Evolutionary conservation across 2,329 filamentous ascomycete genomes (phyloP).

Genomic region (Xylaria sp.): DNA sequence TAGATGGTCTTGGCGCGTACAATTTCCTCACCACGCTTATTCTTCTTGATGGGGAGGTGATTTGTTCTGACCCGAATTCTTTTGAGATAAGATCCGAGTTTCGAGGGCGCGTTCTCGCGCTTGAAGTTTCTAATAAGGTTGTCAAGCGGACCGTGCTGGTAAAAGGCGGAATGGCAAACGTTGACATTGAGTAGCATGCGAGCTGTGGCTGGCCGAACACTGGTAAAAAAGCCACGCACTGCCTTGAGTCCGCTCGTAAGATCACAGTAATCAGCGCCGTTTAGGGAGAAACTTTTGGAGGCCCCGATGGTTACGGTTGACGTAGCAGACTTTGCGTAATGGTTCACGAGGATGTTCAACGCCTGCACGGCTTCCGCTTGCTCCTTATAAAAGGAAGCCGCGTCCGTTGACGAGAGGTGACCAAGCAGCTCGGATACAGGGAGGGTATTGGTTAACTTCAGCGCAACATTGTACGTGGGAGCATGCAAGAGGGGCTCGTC

Average conservation of each 20-base stretch:
- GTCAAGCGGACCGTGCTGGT: conserved; percentile 24
- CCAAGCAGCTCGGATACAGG: neutral
- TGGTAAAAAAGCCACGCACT: conserved; percentile 44
- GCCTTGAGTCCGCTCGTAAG: conserved; percentile 40
- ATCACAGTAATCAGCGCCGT: conserved; percentile 14
- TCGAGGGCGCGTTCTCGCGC: neutral
- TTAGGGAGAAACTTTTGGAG: conserved; percentile 38
- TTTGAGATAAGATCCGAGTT: neutral
- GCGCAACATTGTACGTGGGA: neutral
- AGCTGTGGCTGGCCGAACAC: conserved; percentile 42
- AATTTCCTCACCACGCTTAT: neutral
- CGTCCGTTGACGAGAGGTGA: conserved; percentile 19
- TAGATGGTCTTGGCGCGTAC: conserved; percentile 5
- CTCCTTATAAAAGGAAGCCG: conserved; percentile 26
- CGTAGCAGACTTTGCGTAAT: conserved; percentile 39
- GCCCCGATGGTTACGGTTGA: conserved; percentile 39
- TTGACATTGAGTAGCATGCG: conserved; percentile 46
- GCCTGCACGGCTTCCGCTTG: conserved; percentile 35
- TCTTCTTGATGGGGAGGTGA: conserved; percentile 3
- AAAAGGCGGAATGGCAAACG: conserved; percentile 44
- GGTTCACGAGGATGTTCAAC: conserved; percentile 39
- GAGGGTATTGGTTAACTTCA: neutral
- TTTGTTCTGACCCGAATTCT: neutral
- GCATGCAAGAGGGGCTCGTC: conserved; percentile 34
- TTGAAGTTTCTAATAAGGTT: neutral